phyloP scores from a whole-genome alignment of 305 asterid genomes.

The Lippia alba region DNA sequence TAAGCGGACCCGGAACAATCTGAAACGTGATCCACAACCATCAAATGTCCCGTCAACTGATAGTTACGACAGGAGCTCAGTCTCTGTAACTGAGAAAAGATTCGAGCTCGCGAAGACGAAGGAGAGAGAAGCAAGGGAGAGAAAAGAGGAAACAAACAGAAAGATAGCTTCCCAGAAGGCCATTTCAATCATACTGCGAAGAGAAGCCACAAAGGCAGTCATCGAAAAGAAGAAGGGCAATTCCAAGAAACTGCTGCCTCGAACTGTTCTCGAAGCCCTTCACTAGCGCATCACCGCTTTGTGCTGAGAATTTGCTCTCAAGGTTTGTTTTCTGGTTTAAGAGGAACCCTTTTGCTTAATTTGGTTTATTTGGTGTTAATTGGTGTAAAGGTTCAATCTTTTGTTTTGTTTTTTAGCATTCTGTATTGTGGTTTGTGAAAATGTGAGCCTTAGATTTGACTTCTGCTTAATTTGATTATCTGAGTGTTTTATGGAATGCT shows the following conservation, averaged over 20 bases:
- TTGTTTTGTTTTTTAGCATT: not conserved
- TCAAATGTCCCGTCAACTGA: too few species aligned
- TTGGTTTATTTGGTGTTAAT: not conserved
- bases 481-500: not conserved
- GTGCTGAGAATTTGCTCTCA: too few species aligned
- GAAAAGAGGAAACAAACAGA: constrained; percentile 69
- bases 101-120: too few species aligned
- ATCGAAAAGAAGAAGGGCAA: constrained; percentile 78
- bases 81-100: too few species aligned
- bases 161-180: constrained; percentile 89
- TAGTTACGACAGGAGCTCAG: too few species aligned
- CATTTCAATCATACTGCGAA: constrained; percentile 73
- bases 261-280: too few species aligned
- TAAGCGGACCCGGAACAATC: constrained; percentile 14
- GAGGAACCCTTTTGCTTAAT: not conserved
- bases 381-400: constrained; percentile 15
- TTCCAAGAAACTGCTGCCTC: constrained; percentile 71
- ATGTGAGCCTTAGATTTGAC: too few species aligned
- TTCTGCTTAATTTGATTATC: constrained; percentile 14
- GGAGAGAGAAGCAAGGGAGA: constrained; percentile 60
- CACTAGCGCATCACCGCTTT: too few species aligned
- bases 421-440: not conserved
- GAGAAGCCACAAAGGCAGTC: constrained; percentile 90
- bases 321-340: constrained; percentile 45
- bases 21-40: constrained; percentile 32